Percentiles rank a stretch among this genome's conserved stretches.
Conservation (phyloP, 140 eudicot genomes). For the Senecio squalidus region DNA sequence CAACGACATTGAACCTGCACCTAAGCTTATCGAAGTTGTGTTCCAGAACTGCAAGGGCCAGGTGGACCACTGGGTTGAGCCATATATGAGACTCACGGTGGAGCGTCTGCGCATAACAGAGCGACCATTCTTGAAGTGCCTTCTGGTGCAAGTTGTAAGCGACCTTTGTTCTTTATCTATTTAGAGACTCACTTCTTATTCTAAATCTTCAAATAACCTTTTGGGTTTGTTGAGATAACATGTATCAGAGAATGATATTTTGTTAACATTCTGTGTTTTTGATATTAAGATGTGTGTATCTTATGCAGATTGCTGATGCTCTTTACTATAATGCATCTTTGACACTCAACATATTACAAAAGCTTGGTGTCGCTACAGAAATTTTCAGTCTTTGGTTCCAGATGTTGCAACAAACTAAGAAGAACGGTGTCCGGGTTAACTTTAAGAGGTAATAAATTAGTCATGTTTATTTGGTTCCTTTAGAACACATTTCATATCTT, state of each 20-base stretch:
- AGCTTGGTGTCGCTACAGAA: slow-evolving; percentile 46
- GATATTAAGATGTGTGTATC: neutral
- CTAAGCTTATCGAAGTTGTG: slow-evolving; percentile 80
- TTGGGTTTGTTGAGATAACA: too few relatives aligned
- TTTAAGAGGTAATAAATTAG: slow-evolving; percentile 29
- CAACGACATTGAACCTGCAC: slow-evolving; percentile 85
- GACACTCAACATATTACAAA: neutral
- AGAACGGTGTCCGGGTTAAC: slow-evolving; percentile 37
- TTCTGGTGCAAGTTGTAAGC: neutral
- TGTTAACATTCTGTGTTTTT: slow-evolving; percentile 25
- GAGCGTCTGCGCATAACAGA: neutral
- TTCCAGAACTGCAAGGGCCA: slow-evolving; percentile 44
- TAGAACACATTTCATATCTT: neutral
- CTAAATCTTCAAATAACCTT: neutral
- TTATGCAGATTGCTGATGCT: slow-evolving; percentile 55
- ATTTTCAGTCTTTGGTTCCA: slow-evolving; percentile 73
- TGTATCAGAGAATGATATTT: neutral
- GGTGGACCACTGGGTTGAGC: neutral
- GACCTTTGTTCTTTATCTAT: neutral
- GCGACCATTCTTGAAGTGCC: neutral
- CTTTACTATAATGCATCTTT: slow-evolving; percentile 61
- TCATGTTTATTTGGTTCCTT: neutral
- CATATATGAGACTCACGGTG: neutral
- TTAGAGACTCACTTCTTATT: too few relatives aligned
- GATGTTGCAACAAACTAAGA: slow-evolving; percentile 70